Base-by-base conservation (phyloP, 495 filamentous ascomycete genomes). In the Neurospora sp. region DNA sequence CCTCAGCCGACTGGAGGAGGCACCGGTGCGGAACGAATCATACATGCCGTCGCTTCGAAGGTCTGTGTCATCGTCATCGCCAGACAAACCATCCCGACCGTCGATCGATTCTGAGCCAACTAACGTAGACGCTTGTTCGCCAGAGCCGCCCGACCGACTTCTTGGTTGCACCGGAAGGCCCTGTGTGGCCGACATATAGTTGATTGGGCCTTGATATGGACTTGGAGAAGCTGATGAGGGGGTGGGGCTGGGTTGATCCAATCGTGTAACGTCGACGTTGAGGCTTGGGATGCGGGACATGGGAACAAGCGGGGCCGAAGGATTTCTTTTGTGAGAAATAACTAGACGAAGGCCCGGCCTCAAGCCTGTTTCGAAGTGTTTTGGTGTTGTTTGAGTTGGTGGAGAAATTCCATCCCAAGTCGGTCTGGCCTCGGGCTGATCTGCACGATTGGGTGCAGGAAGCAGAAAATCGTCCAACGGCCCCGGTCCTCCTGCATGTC, bases 21-120 rank as follows among this genome's bases (percentile, higher is more conserved):
- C 89, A 70, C 91, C 88, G 10, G 95, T 97, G 73, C 94, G 91
- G 75, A 96, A 84, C 18, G 95, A 98, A 80, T 98, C 96, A 83
- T 93, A 98, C 69, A 94, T 89, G 7, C 93, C 95, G 76, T 98
- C 96, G 76, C 92, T 97, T 82, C 92, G 88, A 73, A 93, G 90
- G 77, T 97, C 94, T 4, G 89, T 90, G 72, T 97, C 94, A 71
- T 96, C 93, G 75, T 97, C 95, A 71, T 95, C 94, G 6, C 90
- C 89, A 3, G 90, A 94, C 12, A 87, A 86, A 73, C 93, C 91
- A 20, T 90, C 90, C 72, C 92, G 90, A 54, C 89, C 88, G 76
- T 96, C 92, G 75, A 86, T 87, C 27, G 54, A 66, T 75, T 99
- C 95, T 23, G 95, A 97, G 41, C 93, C 93, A 42, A 93, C 89